Base-by-base conservation (phyloP, 345 rosid species). In the Euclidium syriacum region DNA sequence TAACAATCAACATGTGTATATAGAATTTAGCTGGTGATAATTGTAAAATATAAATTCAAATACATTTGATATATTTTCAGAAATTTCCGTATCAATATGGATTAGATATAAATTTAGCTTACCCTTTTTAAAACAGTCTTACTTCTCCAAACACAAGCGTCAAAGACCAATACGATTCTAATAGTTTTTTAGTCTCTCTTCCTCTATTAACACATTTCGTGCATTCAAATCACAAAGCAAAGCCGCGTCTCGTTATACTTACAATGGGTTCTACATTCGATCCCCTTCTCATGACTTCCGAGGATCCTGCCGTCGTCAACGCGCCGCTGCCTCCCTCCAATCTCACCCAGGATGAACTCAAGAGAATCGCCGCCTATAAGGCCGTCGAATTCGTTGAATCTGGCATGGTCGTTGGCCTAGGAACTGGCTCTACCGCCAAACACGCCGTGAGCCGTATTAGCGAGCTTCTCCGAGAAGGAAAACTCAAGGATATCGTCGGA, bases 381-480 rank as follows among this genome's bases (percentile, higher is more conserved):
- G 99, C 99, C 30, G 99, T 90, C 12, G 99, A 94, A 51, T 90
- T 48, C 65, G 96, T 94, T 18, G 73, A 84, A 70, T 94, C 99
- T 8, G 99, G 99, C 11, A 94, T 94, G 99, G 95, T 94, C 34
- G 64, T 90, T 9, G 99, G 96, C 25, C 91, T 94, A 38, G 99
- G 97, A 19, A 94, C 99, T 1, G 97, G 99, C 55, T 94, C 99
- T 46, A 94, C 99, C 8, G 97, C 99, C 24, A 81, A 78, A 48
- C 95, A 90, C 80, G 97, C 96, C 44, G 90, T 94, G 7, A 80
- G 75, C 42, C 87, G 96, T 4, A 87, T 94, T 30, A 96, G 85
- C 47, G 95, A 94, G 48, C 83, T 94, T 12, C 73, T 94, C 27
- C 76, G 61, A 10, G 81, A 81, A 51, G 99, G 99, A 2, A 81